phyloP scores from a whole-genome alignment of 495 filamentous ascomycete genomes.

The Aspergillus campestris region DNA sequence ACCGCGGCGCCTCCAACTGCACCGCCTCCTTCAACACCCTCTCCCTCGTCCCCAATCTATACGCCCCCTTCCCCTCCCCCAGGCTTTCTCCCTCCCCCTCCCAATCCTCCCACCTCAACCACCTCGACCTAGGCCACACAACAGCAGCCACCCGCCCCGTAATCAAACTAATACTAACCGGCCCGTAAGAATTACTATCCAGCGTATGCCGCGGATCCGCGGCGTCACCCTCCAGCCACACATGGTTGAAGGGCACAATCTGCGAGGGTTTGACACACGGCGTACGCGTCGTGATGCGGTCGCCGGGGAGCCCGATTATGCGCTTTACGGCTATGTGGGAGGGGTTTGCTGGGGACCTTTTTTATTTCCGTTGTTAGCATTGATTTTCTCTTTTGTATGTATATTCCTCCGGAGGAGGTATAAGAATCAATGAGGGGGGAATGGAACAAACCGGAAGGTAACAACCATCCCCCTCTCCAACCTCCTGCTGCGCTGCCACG shows the following conservation, averaged over 20 bases:
- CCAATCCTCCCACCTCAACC: slow-evolving; percentile 36
- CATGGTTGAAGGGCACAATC: slow-evolving; percentile 58
- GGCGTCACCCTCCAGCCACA: slow-evolving; percentile 74
- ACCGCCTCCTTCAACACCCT: slow-evolving; percentile 33
- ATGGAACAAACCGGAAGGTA: slow-evolving; percentile 37
- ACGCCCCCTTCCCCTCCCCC: slow-evolving; percentile 17
- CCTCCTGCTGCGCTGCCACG: slow-evolving; percentile 34
- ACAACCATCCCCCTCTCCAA: slow-evolving; percentile 48
- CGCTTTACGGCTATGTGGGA: slow-evolving; percentile 57
- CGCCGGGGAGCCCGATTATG: slow-evolving; percentile 61
- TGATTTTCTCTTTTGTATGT: no score
- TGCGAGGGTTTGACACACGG: slow-evolving; percentile 51
- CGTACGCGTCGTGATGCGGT: slow-evolving; percentile 51
- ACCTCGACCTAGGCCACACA: slow-evolving; percentile 49
- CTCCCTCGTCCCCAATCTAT: slow-evolving; percentile 34
- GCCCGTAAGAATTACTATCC: slow-evolving; percentile 73
- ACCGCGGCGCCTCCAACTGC: slow-evolving; percentile 24
- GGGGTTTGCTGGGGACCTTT: slow-evolving; percentile 56
- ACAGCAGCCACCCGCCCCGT: slow-evolving; percentile 55
- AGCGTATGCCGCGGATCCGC: slow-evolving; percentile 43
- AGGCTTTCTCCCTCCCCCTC: slow-evolving; percentile 18
- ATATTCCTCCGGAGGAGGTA: no score
- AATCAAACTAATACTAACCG: slow-evolving; percentile 52
- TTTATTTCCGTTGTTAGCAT: slow-evolving; percentile 1
- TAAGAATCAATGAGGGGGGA: no score